Percentiles rank a stretch among this genome's conserved stretches.
Evolutionary conservation across 2,329 filamentous ascomycete genomes (phyloP).

Genomic region (Monilinia fructigena): DNA sequence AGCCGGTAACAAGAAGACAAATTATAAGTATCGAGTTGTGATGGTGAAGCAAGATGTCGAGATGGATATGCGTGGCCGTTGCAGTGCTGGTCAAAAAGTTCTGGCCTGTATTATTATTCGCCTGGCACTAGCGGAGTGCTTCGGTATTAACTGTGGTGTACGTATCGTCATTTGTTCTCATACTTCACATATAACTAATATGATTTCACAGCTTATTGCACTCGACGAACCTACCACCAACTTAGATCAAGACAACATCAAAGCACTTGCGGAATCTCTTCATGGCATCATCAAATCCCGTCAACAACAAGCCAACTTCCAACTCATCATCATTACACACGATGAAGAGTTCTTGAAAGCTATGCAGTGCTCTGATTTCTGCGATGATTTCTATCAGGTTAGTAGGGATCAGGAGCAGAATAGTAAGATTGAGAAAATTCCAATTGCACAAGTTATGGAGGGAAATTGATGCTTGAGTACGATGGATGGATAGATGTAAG

Average conservation of each 20-base stretch:
- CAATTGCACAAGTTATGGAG: constrained; percentile 20
- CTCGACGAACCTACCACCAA: constrained; percentile 98
- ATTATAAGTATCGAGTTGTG: constrained; percentile 95
- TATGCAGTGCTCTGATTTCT: constrained; percentile 93
- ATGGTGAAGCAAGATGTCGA: constrained; percentile 98
- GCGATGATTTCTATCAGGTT: constrained; percentile 87
- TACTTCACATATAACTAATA: constrained; percentile 17
- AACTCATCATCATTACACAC: constrained; percentile 97
- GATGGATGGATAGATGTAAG: neutral
- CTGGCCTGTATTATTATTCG: constrained; percentile 97
- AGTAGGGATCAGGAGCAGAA: constrained; percentile 81
- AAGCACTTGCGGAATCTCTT: constrained; percentile 78
- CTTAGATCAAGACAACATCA: constrained; percentile 92
- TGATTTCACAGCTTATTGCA: constrained; percentile 67
- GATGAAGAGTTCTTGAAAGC: constrained; percentile 92
- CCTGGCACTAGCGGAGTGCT: constrained; percentile 91
- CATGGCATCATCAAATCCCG: constrained; percentile 84
- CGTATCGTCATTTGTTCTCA: constrained; percentile 25
- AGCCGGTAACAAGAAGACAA: constrained; percentile 54
- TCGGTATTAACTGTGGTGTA: constrained; percentile 86
- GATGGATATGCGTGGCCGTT: constrained; percentile 99
- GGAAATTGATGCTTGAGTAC: neutral
- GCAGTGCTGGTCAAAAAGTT: constrained; percentile 94
- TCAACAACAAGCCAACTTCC: constrained; percentile 87
- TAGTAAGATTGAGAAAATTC: constrained; percentile 67